These are phyloP conservation scores for Keithomyces neogunnii DNA, from an alignment of 2,329 filamentous ascomycete species.

Conservation along the genomic window DNA sequence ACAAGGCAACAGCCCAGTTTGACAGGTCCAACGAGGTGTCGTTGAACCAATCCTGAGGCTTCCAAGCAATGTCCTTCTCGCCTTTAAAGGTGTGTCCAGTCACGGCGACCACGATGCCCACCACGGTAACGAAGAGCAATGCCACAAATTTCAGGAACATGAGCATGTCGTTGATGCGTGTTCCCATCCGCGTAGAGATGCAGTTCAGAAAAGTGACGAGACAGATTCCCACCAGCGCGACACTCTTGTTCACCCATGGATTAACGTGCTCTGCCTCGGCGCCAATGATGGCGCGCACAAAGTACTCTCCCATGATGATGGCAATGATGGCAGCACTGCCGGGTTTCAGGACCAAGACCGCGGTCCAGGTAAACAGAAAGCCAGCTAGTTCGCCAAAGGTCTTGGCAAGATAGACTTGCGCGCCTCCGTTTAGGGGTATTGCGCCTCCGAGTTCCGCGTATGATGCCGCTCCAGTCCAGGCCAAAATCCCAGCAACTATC, in stretches of 20 bases:
- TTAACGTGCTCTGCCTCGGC: conserved; percentile 75
- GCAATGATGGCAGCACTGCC: conserved; percentile 89
- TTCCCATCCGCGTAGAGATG: conserved; percentile 81
- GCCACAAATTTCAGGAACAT: conserved; percentile 97
- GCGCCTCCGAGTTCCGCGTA: conserved; percentile 94
- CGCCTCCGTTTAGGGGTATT: conserved; percentile 89
- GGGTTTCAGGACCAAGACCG: conserved; percentile 88
- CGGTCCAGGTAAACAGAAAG: conserved; percentile 95
- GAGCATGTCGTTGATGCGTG: conserved; percentile 79
- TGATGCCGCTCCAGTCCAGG: conserved; percentile 92
- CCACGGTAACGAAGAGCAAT: conserved; percentile 75
- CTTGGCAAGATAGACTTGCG: conserved; percentile 90
- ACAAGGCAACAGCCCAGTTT: conserved; percentile 87
- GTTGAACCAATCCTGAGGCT: conserved; percentile 78
- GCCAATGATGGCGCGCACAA: conserved; percentile 80
- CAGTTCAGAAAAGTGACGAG: conserved; percentile 81
- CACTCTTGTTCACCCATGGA: conserved; percentile 82
- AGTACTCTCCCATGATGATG: conserved; percentile 96
- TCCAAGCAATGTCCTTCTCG: conserved; percentile 75
- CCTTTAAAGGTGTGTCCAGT: conserved; percentile 77
- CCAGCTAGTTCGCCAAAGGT: conserved; percentile 91
- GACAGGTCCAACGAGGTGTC: conserved; percentile 72
- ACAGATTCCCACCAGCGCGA: conserved; percentile 69
- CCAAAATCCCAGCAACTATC: conserved; percentile 81
- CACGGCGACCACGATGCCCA: conserved; percentile 78